Percentiles rank a stretch among this genome's conserved stretches.
Conservation (phyloP, 257 asterid species). For the Paraleonurus japonicus region DNA sequence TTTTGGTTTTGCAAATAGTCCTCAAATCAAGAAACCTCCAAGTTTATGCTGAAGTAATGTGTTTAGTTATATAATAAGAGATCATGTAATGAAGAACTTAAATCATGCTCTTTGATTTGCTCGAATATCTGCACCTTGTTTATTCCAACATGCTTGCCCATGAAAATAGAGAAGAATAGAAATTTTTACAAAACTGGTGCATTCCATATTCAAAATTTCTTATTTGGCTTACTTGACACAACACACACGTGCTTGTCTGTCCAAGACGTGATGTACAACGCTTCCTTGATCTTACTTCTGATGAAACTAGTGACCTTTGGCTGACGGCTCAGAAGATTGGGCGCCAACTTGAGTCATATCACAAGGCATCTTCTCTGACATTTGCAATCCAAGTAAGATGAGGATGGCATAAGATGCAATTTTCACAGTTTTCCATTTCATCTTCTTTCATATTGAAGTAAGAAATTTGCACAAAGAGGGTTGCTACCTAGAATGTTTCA, state of each 20-base stretch:
- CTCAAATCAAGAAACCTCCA: background rate
- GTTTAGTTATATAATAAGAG: background rate
- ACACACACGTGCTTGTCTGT: conserved; percentile 83
- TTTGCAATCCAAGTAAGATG: conserved; percentile 80
- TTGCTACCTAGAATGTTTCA: background rate
- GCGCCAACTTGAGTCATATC: conserved; percentile 70
- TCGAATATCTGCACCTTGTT: conserved; percentile 6
- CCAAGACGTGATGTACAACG: conserved; percentile 87
- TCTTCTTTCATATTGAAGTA: background rate
- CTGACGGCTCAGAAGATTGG: conserved; percentile 78
- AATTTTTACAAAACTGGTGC: background rate
- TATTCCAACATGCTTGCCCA: background rate
- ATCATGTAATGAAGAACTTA: background rate
- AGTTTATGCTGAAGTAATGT: background rate
- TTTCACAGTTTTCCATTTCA: background rate
- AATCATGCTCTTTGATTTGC: background rate
- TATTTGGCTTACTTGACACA: conserved; percentile 59
- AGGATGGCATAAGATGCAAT: background rate
- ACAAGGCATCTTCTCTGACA: conserved; percentile 84
- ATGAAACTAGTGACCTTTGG: conserved; percentile 85
- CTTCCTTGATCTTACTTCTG: conserved; percentile 75
- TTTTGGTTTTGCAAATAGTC: conserved; percentile 2
- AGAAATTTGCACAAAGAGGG: background rate
- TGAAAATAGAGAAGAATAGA: background rate
- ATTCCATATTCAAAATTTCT: conserved; percentile 5